Base-by-base conservation (phyloP, 2,329 filamentous ascomycete genomes). In the Pestalotiopsis sp. region DNA sequence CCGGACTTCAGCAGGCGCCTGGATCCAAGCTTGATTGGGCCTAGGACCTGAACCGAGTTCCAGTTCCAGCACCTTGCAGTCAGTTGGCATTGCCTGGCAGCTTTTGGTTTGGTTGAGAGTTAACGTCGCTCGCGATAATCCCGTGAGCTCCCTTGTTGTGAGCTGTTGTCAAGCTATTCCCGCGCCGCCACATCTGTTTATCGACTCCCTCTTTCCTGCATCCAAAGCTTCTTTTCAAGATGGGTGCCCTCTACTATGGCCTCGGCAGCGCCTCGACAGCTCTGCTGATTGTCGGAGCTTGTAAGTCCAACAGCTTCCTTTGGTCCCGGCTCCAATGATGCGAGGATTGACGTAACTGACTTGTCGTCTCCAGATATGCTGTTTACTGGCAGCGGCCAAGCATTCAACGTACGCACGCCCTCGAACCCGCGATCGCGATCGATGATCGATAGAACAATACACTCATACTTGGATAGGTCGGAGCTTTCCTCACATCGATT, bases 351-450 rank as follows among this genome's bases (percentile, higher is more conserved):
- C 14, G 52, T 38, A 52, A 17, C 39, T 68, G 49, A 69, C 60
- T 70, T 14, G 67, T 61, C 41, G 27, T 60, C 62, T 60, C 72
- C 81, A 99, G 96, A 99, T 84, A 97, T 99, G 94, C 93, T 99
- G 80, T 98, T 99, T 80, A 97, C 96, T 78, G 94, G 94, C 79
- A 94, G 93, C 81, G 96, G 97, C 79, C 95, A 99, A 87, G 87
- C 92, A 70, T 99, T 99, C 85, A 97, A 99, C 84, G 93, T 94
- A 88, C 71, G 89, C 78, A 64, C 23, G 67, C 17, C n/a, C 17
- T 14, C n/a, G 14, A 14, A 14, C 41, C 39, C 13, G 14, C 57
- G 20, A 27, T 27, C 27, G 23, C 23, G 17, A 27, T 36, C 65
- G 45, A 60, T 39, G 23, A 17, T 38, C n/a, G 23, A 13, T 7